A percentile compares a stretch with the other conserved stretches of the same genome.
These are phyloP conservation scores for Chlorella sp. DNA, from an alignment of 139 green algal species.

Conservation along the genomic window DNA sequence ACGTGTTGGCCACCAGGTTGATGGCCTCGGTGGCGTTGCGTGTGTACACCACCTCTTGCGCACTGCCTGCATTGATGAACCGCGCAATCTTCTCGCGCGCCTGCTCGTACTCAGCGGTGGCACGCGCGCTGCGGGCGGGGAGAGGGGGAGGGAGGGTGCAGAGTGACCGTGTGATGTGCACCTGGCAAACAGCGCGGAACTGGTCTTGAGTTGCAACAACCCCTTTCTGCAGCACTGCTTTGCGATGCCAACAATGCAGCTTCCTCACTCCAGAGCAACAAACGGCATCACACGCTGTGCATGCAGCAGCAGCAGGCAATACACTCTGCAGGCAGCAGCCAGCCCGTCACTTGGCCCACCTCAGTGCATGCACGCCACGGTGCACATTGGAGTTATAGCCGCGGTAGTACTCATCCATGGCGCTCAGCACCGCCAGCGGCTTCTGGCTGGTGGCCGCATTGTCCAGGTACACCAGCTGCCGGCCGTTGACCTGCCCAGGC, in stretches of 20 bases:
- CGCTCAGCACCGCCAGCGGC: constrained; percentile 77
- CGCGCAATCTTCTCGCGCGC: constrained; percentile 89
- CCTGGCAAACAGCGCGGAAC: too few species aligned
- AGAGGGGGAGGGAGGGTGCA: too few species aligned
- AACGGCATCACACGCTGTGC: too few species aligned
- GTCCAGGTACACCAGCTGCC: constrained; percentile 97
- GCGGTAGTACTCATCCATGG: constrained; percentile 88
- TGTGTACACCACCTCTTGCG: constrained; percentile 95
- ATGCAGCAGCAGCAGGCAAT: too few species aligned
- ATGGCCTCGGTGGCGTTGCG: constrained; percentile 97
- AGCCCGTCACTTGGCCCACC: too few species aligned
- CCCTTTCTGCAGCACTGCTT: too few species aligned
- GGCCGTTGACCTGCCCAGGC: constrained; percentile 44
- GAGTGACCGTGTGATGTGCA: too few species aligned
- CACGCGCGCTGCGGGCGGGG: constrained; percentile 49
- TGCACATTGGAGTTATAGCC: constrained; percentile 98
- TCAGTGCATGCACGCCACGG: constrained; percentile 89
- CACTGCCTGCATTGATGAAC: constrained; percentile 82
- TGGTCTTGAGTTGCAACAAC: too few species aligned
- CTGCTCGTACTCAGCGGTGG: constrained; percentile 94
- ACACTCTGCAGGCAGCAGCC: too few species aligned
- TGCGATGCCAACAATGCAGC: too few species aligned
- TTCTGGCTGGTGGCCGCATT: constrained; percentile 98
- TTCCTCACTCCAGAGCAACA: too few species aligned
- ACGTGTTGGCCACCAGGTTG: constrained; percentile 97